These are phyloP conservation scores for Yamadazyma laniorum DNA, from an alignment of 805 yeast species.

Conservation along the genomic window DNA sequence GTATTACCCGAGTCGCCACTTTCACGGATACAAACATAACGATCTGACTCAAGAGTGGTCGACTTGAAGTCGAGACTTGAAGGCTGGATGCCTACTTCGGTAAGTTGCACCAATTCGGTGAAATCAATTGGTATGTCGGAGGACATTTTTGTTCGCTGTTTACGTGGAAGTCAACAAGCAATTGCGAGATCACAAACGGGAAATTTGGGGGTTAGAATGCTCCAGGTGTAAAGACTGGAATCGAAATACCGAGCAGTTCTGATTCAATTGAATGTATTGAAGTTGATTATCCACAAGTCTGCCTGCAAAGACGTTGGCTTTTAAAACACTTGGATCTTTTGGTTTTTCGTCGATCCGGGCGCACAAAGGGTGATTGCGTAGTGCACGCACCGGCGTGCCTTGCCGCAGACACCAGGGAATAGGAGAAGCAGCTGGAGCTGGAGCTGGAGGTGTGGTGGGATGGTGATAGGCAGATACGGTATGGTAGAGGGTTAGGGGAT, in stretches of 20 bases:
- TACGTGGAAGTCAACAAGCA: neutral
- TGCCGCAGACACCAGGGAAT: too few species aligned
- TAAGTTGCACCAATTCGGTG: slow-evolving; percentile 89
- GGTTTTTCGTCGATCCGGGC: neutral
- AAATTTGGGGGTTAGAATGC: neutral
- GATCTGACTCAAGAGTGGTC: slow-evolving; percentile 91
- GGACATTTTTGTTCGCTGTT: slow-evolving; percentile 16
- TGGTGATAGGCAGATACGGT: too few species aligned
- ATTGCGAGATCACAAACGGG: neutral
- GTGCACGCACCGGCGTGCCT: too few species aligned
- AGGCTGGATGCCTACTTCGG: slow-evolving; percentile 81
- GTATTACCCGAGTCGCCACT: slow-evolving; percentile 62
- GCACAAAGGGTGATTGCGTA: neutral
- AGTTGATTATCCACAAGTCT: neutral
- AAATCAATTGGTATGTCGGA: slow-evolving; percentile 91
- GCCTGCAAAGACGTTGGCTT: neutral
- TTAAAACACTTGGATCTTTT: neutral
- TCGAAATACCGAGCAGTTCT: neutral
- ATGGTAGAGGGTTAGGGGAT: too few species aligned
- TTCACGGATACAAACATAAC: slow-evolving; percentile 81
- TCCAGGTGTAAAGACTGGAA: neutral
- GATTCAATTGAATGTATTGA: neutral
- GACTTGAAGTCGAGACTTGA: slow-evolving; percentile 86
- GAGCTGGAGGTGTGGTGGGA: too few species aligned
- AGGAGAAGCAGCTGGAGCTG: too few species aligned